Evolutionary conservation across 768 basidiomycete species (phyloP), one percentile per base, ranked within the genome.

Genomic region (Tubosaeta sp.): DNA sequence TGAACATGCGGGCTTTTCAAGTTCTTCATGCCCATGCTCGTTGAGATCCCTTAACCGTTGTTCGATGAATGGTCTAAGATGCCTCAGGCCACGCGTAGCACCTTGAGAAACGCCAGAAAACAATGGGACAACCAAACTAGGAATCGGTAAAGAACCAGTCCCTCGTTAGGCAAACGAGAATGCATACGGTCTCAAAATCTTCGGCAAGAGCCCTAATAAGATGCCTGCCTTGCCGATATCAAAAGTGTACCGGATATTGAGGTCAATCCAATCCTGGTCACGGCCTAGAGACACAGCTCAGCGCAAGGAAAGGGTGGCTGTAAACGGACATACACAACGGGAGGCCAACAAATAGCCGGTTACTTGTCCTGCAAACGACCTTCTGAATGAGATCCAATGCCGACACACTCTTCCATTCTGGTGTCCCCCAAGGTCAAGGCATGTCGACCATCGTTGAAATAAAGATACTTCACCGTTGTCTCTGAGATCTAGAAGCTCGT

Each of bases 271-370:
- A 10, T 48, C 52, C 2, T 41, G 46, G 21, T 53, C 19, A 5
- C 52, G 52, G 16, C 42, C 51, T 52, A 27, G 27, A 41, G 12
- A 4, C 14, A 56, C 9, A 6, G 13, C 39, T 48, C 14, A 5
- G 19, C 9, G 19, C 2, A 10, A 22, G 6, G 12, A 19, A 34
- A 8, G 24, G 30, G 3, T 34, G 21, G 30, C 9, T 10, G 27
- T 1, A 13, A 4, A 25, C 18, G 10, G 31, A 65, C 73, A 22
- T 44, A 77, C 79, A 81, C 0, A 76, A 44, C 1, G 78, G 76
- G 18, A 71, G 61, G 0, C 78, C 79, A 7, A 81, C 72, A 52
- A 81, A 76, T 4, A 74, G 48, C 6, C 80, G 70, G 56, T 76
- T 78, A 49, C 66, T 73, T 2, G 69, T 63, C 30, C 76, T 68